phyloP scores from a whole-genome alignment of 768 basidiomycete genomes.

The Termitomyces sp. region DNA sequence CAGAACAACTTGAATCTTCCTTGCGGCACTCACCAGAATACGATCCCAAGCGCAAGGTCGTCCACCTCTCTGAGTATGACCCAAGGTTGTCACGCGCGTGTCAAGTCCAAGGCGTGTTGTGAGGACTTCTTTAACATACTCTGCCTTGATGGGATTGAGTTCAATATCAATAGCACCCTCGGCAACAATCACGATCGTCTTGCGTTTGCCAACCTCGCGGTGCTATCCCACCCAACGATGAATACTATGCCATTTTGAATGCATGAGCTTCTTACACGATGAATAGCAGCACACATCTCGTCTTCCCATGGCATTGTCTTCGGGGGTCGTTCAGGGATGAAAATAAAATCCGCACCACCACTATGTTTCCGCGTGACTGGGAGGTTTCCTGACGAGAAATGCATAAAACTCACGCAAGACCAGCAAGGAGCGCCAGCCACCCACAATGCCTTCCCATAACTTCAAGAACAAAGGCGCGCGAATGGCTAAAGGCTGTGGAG shows the following conservation, averaged over 20 bases:
- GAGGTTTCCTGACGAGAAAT: not conserved
- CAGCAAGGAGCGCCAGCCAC: slow-evolving; percentile 95
- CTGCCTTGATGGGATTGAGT: slow-evolving; percentile 88
- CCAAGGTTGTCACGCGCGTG: slow-evolving; percentile 93
- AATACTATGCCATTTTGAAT: not conserved
- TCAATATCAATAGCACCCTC: slow-evolving; percentile 90
- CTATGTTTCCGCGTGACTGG: slow-evolving; percentile 26
- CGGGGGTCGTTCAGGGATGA: slow-evolving; percentile 94
- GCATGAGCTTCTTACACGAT: slow-evolving; percentile 47
- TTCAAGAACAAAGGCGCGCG: slow-evolving; percentile 95
- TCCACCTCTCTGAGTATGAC: slow-evolving; percentile 95
- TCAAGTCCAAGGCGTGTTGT: slow-evolving; percentile 85
- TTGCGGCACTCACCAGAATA: slow-evolving; percentile 62
- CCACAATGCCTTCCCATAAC: slow-evolving; percentile 99
- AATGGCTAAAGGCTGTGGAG: slow-evolving; percentile 93
- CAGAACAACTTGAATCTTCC: not conserved
- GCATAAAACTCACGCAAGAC: slow-evolving; percentile 60
- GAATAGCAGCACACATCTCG: slow-evolving; percentile 83
- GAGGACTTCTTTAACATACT: slow-evolving; percentile 87
- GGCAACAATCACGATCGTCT: slow-evolving; percentile 97
- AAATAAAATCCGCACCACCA: slow-evolving; percentile 93
- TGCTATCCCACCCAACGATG: slow-evolving; percentile 47
- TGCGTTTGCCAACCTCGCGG: slow-evolving; percentile 87
- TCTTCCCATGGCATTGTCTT: slow-evolving; percentile 79
- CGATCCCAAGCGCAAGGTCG: slow-evolving; percentile 91